phyloP scores from a whole-genome alignment of 192 early-diverging fungal genomes.

The Geranomyces michiganensis region DNA sequence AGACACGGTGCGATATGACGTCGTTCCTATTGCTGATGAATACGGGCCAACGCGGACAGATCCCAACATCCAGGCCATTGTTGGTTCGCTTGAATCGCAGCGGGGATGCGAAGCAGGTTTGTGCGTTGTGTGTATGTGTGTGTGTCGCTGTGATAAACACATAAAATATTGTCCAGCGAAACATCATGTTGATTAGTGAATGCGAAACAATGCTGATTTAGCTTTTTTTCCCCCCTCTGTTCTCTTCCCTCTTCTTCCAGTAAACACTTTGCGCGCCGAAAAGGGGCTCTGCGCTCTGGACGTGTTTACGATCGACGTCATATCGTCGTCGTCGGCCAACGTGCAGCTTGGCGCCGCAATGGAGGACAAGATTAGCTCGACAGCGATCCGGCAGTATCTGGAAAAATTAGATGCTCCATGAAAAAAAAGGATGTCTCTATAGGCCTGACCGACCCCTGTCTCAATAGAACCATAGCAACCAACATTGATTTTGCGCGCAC shows the following conservation, averaged over 20 bases:
- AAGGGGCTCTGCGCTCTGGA: constrained; percentile 57
- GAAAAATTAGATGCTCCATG: constrained; percentile 10
- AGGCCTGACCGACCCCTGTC: too few species aligned
- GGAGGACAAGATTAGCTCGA: constrained; percentile 77
- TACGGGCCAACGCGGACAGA: constrained; percentile 86
- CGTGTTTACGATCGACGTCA: constrained; percentile 73
- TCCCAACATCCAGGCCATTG: constrained; percentile 72
- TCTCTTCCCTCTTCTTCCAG: too few species aligned
- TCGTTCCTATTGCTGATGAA: constrained; percentile 76
- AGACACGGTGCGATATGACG: constrained; percentile 44
- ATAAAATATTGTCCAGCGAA: neutral
- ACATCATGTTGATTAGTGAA: neutral
- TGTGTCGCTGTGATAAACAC: neutral
- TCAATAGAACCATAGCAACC: too few species aligned
- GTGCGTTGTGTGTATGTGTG: neutral
- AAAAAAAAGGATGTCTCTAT: too few species aligned
- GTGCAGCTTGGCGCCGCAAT: constrained; percentile 48
- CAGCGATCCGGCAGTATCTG: constrained; percentile 68
- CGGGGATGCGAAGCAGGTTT: constrained; percentile 73
- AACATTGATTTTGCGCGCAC: too few species aligned
- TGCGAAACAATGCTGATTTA: too few species aligned
- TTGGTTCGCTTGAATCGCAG: constrained; percentile 82
- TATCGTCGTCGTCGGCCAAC: constrained; percentile 47
- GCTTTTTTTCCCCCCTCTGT: neutral
- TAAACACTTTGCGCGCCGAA: constrained; percentile 75